Evolutionary conservation across 1,139 yeast species (phyloP).

Genomic region (Suhomyces wounanorum): DNA sequence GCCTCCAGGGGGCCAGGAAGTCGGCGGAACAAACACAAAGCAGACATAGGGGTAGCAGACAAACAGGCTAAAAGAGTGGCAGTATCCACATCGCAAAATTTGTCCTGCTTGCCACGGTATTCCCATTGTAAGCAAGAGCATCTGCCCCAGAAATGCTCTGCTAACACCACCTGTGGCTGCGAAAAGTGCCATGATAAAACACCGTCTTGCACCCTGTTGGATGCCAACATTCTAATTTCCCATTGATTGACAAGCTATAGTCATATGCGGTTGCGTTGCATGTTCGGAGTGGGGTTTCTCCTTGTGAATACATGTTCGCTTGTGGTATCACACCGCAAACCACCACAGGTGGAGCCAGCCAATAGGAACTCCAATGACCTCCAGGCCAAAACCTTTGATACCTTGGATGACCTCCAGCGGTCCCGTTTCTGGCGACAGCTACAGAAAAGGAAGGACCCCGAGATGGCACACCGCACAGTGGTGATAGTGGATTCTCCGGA

Average conservation of each 20-base stretch:
- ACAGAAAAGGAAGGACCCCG: constrained; percentile 15
- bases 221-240: too few species aligned
- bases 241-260: too few species aligned
- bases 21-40: too few species aligned
- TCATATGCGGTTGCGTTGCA: background rate
- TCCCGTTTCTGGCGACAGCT: constrained; percentile 23
- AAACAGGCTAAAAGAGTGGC: background rate
- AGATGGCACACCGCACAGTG: constrained; percentile 17
- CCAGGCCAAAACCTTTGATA: background rate
- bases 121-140: background rate
- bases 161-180: background rate
- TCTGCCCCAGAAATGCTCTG: background rate
- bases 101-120: background rate
- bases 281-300: background rate
- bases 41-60: background rate
- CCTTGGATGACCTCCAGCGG: constrained; percentile 2
- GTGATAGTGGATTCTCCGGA: constrained; percentile 17
- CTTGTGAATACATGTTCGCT: background rate
- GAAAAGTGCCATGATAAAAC: background rate
- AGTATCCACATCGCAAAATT: background rate
- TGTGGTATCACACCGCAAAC: background rate
- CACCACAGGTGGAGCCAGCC: background rate
- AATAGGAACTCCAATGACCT: background rate
- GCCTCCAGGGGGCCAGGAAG: background rate
- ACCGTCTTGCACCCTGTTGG: background rate